Evolutionary conservation across 139 green algal genomes (phyloP).

Genomic region (Picochlorum sp.): DNA sequence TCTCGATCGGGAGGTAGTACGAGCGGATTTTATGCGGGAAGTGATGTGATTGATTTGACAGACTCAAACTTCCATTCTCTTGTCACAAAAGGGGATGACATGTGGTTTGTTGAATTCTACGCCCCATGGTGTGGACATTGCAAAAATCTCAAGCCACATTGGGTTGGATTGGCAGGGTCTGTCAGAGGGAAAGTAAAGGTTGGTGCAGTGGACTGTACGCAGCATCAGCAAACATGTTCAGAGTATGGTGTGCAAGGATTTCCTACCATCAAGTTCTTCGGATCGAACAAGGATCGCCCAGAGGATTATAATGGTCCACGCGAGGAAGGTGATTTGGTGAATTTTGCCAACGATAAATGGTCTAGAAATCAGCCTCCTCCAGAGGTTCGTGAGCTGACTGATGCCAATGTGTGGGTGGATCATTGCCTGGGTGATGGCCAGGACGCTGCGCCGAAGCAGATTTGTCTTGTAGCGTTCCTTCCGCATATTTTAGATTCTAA

Average conservation of each 20-base stretch:
- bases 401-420: conserved; percentile 47
- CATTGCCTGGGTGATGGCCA: conserved; percentile 45
- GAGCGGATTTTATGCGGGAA: conserved; percentile 44
- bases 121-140: conserved; percentile 73
- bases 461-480: conserved; percentile 83
- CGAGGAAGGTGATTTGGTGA: conserved; percentile 45
- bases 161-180: conserved; percentile 50
- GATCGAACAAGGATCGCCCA: conserved; percentile 57
- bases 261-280: conserved; percentile 89
- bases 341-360: conserved; percentile 42
- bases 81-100: conserved; percentile 54
- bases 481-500: conserved; percentile 83
- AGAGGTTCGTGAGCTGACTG: conserved; percentile 61
- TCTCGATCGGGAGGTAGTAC: conserved; percentile 13
- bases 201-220: conserved; percentile 82
- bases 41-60: conserved; percentile 58
- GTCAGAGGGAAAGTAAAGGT: conserved; percentile 66
- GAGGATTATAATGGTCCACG: conserved; percentile 71
- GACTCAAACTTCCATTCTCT: conserved; percentile 66
- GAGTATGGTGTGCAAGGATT: conserved; percentile 67
- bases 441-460: conserved; percentile 39
- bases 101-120: conserved; percentile 79
- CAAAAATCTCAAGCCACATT: conserved; percentile 75
- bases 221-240: conserved; percentile 45
- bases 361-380: conserved; percentile 35